Evolutionary conservation across 257 asterid species (phyloP).

Genomic region (Parsonsia alboflavescens): DNA sequence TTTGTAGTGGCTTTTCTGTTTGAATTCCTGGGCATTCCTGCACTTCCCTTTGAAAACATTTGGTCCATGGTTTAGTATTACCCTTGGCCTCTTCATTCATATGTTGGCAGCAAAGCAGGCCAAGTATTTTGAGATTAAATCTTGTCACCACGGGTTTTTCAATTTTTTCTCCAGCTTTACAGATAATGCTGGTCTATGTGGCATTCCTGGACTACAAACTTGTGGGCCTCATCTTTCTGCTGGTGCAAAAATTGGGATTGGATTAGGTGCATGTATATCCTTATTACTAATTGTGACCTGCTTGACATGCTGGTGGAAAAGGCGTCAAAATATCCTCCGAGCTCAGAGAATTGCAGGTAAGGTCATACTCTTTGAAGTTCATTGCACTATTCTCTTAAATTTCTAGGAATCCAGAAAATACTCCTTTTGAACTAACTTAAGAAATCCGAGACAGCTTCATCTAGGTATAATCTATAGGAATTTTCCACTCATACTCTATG

Average conservation of each 20-base stretch:
- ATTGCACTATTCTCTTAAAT: neutral
- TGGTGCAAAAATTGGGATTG: constrained; percentile 77
- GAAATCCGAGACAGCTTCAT: neutral
- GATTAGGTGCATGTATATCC: constrained; percentile 46
- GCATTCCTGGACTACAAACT: constrained; percentile 77
- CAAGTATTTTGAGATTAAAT: too few relatives aligned
- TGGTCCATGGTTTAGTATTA: neutral
- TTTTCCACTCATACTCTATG: too few relatives aligned
- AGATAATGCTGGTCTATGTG: constrained; percentile 90
- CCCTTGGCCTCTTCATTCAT: too few relatives aligned
- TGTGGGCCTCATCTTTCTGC: constrained; percentile 78
- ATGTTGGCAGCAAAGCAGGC: neutral
- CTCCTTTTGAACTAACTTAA: neutral
- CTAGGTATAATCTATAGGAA: neutral
- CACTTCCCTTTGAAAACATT: neutral
- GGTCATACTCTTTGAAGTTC: constrained; percentile 8
- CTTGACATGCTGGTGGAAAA: constrained; percentile 89
- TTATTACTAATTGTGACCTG: constrained; percentile 58
- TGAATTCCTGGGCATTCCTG: neutral
- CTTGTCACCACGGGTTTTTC: constrained; percentile 15
- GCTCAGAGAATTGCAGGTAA: constrained; percentile 85
- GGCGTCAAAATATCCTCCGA: constrained; percentile 86
- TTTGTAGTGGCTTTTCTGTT: neutral
- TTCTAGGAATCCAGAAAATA: neutral
- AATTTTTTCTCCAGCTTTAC: constrained; percentile 55